Evolutionary conservation across 2,329 filamentous ascomycete genomes (phyloP).

Genomic region (Nectriaceae sp.): DNA sequence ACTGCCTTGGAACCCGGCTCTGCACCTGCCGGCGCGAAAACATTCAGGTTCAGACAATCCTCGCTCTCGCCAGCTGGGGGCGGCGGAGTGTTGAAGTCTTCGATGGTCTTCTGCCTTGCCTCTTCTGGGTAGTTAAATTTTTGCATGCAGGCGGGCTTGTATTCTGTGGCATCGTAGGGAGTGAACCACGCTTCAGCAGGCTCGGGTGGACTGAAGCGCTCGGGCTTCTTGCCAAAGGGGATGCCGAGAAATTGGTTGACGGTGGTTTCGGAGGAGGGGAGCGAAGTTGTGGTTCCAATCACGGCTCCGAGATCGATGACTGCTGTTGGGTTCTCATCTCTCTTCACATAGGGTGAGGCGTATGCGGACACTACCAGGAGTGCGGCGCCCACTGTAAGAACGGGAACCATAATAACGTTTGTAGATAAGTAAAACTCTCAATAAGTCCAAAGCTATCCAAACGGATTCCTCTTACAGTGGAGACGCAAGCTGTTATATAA

Average conservation of each 20-base stretch:
- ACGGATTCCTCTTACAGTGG: too few relatives aligned
- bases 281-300: slow-evolving; percentile 16
- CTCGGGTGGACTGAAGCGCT: slow-evolving; percentile 26
- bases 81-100: slow-evolving; percentile 23
- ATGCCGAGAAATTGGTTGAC: slow-evolving; percentile 34
- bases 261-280: slow-evolving; percentile 12
- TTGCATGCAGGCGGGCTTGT: slow-evolving; percentile 27
- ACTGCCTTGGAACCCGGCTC: slow-evolving; percentile 38
- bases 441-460: too few relatives aligned
- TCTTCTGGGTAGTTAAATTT: slow-evolving; percentile 25
- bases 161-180: slow-evolving; percentile 25
- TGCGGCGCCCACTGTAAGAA: slow-evolving; percentile 1
- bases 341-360: slow-evolving; percentile 1
- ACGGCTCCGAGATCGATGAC: slow-evolving; percentile 19
- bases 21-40: slow-evolving; percentile 28
- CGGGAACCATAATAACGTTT: slow-evolving; percentile 14
- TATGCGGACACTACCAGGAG: not conserved
- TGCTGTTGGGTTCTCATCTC: slow-evolving; percentile 10
- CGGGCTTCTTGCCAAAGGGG: slow-evolving; percentile 29
- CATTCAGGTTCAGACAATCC: slow-evolving; percentile 37
- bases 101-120: slow-evolving; percentile 14
- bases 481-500: too few relatives aligned
- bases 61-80: slow-evolving; percentile 29
- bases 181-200: slow-evolving; percentile 18
- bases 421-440: too few relatives aligned